A percentile compares a stretch with the other conserved stretches of the same genome.
Evolutionary conservation across 2,329 filamentous ascomycete species (phyloP).

Genomic region (Alternaria burnsii): DNA sequence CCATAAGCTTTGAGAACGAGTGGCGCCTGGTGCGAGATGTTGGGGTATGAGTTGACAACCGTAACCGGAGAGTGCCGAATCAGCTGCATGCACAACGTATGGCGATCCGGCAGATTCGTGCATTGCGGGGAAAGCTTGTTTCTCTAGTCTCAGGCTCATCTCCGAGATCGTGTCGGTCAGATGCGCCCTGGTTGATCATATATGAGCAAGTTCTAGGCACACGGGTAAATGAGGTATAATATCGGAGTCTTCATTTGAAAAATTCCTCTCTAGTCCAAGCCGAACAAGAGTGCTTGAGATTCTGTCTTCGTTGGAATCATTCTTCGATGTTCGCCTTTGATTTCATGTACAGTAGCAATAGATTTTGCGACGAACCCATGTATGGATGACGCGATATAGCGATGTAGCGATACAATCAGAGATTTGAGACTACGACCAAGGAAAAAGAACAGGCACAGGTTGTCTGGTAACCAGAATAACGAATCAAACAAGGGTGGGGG

Average conservation of each 20-base stretch:
- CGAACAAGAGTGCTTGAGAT: neutral
- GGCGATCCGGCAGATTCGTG: conserved; percentile 39
- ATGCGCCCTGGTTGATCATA: conserved; percentile 20
- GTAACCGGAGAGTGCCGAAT: conserved; percentile 14
- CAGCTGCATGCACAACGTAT: conserved; percentile 17
- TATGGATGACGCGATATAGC: neutral
- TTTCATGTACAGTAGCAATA: neutral
- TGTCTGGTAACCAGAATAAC: neutral
- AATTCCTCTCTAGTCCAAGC: conserved; percentile 9
- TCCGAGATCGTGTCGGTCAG: conserved; percentile 25
- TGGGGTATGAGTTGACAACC: neutral
- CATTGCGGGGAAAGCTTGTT: conserved; percentile 46
- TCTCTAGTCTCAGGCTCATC: conserved; percentile 21
- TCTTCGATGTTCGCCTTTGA: neutral
- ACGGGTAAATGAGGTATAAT: conserved; percentile 41
- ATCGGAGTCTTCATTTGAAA: neutral
- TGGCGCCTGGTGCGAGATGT: neutral
- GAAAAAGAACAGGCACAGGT: neutral
- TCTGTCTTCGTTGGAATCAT: neutral
- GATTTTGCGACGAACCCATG: neutral
- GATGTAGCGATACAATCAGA: neutral
- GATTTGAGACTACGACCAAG: neutral
- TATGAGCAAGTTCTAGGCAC: conserved; percentile 31
- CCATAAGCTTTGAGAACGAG: neutral
- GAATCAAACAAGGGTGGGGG: neutral